Percentiles rank a stretch among this genome's conserved stretches.
These are phyloP conservation scores for Venturia pyrina DNA, from an alignment of 2,329 filamentous ascomycete genomes.

Conservation along the genomic window DNA sequence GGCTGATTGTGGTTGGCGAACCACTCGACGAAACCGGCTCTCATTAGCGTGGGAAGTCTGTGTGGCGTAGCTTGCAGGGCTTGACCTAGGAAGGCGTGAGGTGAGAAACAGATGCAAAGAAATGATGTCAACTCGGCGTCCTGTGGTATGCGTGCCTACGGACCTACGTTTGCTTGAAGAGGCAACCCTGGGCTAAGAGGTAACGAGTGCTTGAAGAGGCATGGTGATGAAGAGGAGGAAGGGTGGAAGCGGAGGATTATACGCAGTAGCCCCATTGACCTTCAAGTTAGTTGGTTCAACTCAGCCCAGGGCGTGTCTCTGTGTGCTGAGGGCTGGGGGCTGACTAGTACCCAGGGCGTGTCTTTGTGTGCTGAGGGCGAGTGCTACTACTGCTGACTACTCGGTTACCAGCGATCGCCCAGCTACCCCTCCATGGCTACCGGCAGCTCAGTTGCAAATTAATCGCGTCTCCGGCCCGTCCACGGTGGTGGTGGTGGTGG, in stretches of 20 bases:
- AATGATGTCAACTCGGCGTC: no score
- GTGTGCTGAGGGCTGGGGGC: no score
- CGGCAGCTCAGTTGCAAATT: neutral
- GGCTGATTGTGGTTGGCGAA: neutral
- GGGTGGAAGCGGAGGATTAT: no score
- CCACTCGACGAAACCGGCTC: neutral
- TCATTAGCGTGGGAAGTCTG: neutral
- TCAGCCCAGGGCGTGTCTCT: no score
- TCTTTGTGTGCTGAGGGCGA: neutral
- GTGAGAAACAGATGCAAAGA: neutral
- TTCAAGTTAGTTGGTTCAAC: no score
- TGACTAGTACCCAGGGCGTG: no score
- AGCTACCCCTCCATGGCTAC: neutral
- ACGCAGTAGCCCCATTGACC: no score
- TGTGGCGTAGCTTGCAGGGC: conserved; percentile 1
- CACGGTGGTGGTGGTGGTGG: neutral
- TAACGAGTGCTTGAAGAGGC: no score
- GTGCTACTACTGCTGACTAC: neutral
- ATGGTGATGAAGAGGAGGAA: no score
- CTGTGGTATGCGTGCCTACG: no score
- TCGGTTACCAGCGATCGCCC: neutral
- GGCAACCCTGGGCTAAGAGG: no score
- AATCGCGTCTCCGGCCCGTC: neutral
- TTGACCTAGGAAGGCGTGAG: neutral
- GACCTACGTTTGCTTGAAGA: no score